A percentile compares a stretch with the other conserved stretches of the same genome.
phyloP scores from a whole-genome alignment of 495 filamentous ascomycete genomes.

The Cercophora sp. region DNA sequence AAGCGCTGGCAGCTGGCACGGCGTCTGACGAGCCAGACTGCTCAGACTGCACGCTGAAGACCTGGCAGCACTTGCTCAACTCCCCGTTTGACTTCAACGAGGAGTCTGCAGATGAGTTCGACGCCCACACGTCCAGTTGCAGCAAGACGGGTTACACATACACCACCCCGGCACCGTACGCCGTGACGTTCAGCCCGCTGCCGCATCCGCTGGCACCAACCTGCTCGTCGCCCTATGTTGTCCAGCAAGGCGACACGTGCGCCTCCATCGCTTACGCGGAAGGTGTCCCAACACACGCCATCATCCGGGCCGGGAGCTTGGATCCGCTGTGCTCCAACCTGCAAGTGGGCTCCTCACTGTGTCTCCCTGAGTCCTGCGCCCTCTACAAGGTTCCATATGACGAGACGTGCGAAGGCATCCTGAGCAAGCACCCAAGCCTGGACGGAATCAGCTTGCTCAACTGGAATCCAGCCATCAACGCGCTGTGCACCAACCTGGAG shows the following conservation, averaged over 20 bases:
- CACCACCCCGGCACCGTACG: constrained; percentile 4
- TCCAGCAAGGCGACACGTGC: constrained; percentile 6
- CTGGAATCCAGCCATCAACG: constrained; percentile 14
- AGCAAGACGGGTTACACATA: not conserved
- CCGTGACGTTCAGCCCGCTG: not conserved
- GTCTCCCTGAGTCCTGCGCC: not conserved
- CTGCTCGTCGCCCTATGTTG: not conserved
- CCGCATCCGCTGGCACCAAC: not conserved
- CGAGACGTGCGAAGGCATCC: constrained; percentile 5
- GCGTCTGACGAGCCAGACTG: not conserved
- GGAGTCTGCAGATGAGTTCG: not conserved
- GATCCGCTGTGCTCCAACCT: not conserved
- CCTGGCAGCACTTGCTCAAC: not conserved
- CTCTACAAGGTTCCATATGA: not conserved
- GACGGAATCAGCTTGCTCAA: not conserved
- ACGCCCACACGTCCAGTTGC: not conserved
- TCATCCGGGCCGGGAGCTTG: not conserved
- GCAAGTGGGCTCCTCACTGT: not conserved
- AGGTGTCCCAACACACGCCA: not conserved
- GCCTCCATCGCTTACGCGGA: not conserved
- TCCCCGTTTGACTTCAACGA: constrained; percentile 9
- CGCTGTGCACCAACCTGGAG: constrained; percentile 3
- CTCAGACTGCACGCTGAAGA: constrained; percentile 5
- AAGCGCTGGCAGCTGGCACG: not conserved
- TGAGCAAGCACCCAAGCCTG: not conserved